Evolutionary conservation across 2,329 filamentous ascomycete genomes (phyloP).

Genomic region (Sporothrix dimorphospora): DNA sequence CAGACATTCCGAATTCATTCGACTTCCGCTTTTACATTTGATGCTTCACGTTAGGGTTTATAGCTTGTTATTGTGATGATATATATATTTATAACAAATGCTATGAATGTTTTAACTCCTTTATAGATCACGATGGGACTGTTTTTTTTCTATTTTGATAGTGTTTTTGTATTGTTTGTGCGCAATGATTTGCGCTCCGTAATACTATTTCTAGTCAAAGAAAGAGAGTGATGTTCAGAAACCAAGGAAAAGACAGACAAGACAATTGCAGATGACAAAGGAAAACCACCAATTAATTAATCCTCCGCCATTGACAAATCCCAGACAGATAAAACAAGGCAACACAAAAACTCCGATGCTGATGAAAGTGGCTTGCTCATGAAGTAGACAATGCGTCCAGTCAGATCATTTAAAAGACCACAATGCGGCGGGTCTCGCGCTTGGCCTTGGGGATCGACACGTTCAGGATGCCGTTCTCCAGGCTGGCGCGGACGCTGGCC

Average conservation of each 20-base stretch:
- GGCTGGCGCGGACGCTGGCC: constrained; percentile 61
- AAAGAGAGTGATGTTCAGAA: neutral
- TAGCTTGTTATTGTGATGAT: neutral
- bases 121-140: neutral
- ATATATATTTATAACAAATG: neutral
- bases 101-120: neutral
- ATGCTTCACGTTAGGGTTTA: neutral
- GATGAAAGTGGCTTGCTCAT: too few species aligned
- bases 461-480: constrained; percentile 68
- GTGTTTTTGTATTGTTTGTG: neutral
- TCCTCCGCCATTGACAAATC: constrained; percentile 6
- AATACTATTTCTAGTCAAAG: neutral
- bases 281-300: constrained; percentile 3
- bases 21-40: neutral
- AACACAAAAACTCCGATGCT: constrained; percentile 18
- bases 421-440: constrained; percentile 59
- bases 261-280: neutral
- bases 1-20: too few species aligned
- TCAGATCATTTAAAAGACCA: constrained; percentile 49
- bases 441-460: constrained; percentile 69
- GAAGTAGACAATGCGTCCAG: too few species aligned
- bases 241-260: neutral
- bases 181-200: too few species aligned
- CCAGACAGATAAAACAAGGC: neutral
- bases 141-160: neutral